A percentile compares a stretch with the other conserved stretches of the same genome.
Evolutionary conservation across 805 yeast species (phyloP).

Genomic region (Yarrowia osloensis): DNA sequence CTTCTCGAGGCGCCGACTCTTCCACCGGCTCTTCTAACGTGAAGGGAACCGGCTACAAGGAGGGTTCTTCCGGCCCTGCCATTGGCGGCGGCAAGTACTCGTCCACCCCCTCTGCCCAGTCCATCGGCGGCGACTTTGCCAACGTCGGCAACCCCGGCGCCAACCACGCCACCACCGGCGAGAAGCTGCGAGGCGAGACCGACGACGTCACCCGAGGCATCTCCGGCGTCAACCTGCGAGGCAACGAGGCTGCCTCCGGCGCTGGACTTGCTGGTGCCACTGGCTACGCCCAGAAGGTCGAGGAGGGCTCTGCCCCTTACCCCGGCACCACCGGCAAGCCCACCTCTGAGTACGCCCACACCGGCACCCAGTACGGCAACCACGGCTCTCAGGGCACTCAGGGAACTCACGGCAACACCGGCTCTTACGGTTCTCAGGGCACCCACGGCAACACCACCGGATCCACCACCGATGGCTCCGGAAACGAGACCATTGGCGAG

Average conservation of each 20-base stretch:
- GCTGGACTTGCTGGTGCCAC: constrained; percentile 18
- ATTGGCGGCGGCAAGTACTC: constrained; percentile 22
- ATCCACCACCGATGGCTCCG: background rate
- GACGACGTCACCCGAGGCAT: constrained; percentile 19
- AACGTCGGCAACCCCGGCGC: constrained; percentile 20
- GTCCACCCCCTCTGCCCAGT: background rate
- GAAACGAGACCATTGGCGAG: constrained; percentile 3
- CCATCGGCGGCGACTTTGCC: constrained; percentile 17
- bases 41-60: background rate
- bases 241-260: constrained; percentile 7
- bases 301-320: background rate
- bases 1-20: background rate
- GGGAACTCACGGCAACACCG: background rate
- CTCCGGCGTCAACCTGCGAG: constrained; percentile 14
- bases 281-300: constrained; percentile 4
- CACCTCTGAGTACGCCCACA: background rate
- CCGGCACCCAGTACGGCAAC: background rate
- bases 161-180: constrained; percentile 3
- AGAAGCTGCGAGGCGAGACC: constrained; percentile 26
- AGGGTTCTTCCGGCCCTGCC: background rate
- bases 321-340: background rate
- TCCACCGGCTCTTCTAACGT: background rate
- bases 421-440: background rate
- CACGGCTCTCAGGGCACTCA: background rate
- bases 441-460: background rate